These are phyloP conservation scores for Cymbopogon flexuosus DNA, from an alignment of 202 grass and related monocot species.

Conservation along the genomic window DNA sequence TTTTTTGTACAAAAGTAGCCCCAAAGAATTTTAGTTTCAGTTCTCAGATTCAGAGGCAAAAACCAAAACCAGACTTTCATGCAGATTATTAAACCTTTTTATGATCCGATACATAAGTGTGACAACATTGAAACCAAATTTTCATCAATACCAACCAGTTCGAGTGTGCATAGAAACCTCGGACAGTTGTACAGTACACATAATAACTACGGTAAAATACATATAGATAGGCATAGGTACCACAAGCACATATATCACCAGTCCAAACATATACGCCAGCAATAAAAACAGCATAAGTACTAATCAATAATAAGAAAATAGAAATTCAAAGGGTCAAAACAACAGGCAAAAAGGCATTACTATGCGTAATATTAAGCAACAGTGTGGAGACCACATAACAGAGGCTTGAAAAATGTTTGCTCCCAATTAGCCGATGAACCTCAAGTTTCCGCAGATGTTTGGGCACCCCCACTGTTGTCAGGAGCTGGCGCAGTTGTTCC, in stretches of 20 bases:
- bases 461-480: conserved; percentile 31
- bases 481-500: conserved; percentile 24
- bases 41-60: too few species aligned
- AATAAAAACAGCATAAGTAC: not conserved
- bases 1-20: too few species aligned
- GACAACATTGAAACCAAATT: too few species aligned
- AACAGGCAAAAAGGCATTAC: not conserved
- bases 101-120: too few species aligned
- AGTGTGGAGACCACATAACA: conserved; percentile 13
- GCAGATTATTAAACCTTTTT: too few species aligned
- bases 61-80: too few species aligned
- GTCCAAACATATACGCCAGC: not conserved
- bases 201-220: too few species aligned
- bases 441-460: conserved; percentile 46
- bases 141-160: too few species aligned
- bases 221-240: too few species aligned
- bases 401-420: conserved; percentile 1
- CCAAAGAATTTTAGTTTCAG: too few species aligned
- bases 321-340: not conserved
- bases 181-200: too few species aligned
- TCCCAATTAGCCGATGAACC: not conserved
- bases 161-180: too few species aligned
- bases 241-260: not conserved
- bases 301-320: not conserved
- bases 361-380: conserved; percentile 8